Evolutionary conservation across 108 stramenopile species (phyloP).

Genomic region (Craspedostauros australis): DNA sequence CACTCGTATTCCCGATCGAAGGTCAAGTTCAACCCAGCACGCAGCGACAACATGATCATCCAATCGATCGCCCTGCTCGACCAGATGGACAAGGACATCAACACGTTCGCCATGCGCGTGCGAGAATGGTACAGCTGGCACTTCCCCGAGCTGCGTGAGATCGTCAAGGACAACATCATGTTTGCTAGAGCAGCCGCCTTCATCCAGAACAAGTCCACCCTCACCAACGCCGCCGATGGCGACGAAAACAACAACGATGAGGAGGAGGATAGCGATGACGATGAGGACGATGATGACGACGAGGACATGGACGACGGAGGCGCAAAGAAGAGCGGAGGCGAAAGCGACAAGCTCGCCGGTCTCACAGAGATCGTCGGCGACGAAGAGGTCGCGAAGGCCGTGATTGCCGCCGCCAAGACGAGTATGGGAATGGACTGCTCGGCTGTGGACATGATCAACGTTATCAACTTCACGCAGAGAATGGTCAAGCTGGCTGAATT

Average conservation of each 20-base stretch:
- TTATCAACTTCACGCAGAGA: constrained; percentile 93
- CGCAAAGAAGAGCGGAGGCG: constrained; percentile 27
- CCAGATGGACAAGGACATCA: constrained; percentile 99
- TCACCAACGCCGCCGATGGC: constrained; percentile 36
- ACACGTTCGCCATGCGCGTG: constrained; percentile 99
- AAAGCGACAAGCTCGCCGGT: constrained; percentile 66
- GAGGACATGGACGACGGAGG: constrained; percentile 32
- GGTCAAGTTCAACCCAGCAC: constrained; percentile 98
- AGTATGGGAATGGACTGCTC: constrained; percentile 99
- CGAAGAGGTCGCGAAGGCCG: constrained; percentile 88
- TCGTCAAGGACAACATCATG: constrained; percentile 98
- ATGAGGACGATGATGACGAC: constrained; percentile 18
- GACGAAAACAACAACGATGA: constrained; percentile 36
- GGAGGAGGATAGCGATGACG: neutral
- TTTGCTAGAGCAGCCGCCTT: constrained; percentile 88
- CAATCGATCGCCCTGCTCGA: constrained; percentile 98
- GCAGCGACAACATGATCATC: constrained; percentile 99
- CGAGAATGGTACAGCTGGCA: constrained; percentile 99
- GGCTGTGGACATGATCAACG: constrained; percentile 95
- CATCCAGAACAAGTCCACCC: constrained; percentile 74
- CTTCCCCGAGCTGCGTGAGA: constrained; percentile 96
- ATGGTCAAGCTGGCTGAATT: constrained; percentile 98
- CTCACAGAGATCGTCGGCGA: constrained; percentile 85
- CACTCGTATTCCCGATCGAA: constrained; percentile 98
- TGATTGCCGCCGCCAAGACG: constrained; percentile 85